These are phyloP conservation scores for Cladosporium phlei DNA, from an alignment of 2,329 filamentous ascomycete species.

Conservation along the genomic window DNA sequence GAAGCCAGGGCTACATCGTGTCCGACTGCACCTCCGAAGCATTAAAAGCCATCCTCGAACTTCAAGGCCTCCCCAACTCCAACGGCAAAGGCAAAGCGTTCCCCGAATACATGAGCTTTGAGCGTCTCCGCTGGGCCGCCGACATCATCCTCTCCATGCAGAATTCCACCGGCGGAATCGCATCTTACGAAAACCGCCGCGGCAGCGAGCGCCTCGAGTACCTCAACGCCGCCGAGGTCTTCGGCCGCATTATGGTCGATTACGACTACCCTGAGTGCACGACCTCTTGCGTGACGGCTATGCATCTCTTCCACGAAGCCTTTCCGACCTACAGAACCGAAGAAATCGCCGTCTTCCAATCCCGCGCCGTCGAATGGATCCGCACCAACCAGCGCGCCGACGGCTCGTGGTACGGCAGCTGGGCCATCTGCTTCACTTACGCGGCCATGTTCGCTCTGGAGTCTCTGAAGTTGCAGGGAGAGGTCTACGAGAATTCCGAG, in stretches of 20 bases:
- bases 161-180: slow-evolving; percentile 78
- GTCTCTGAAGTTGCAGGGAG: slow-evolving; percentile 73
- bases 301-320: slow-evolving; percentile 74
- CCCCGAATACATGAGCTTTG: slow-evolving; percentile 67
- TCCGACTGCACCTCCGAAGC: slow-evolving; percentile 93
- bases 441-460: slow-evolving; percentile 95
- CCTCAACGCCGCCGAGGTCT: slow-evolving; percentile 93
- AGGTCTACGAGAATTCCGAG: slow-evolving; percentile 70
- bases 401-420: slow-evolving; percentile 96
- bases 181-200: slow-evolving; percentile 81
- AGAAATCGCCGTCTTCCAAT: slow-evolving; percentile 71
- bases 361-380: slow-evolving; percentile 75
- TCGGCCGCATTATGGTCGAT: slow-evolving; percentile 95
- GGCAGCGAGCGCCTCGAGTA: slow-evolving; percentile 74
- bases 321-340: slow-evolving; percentile 73
- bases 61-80: slow-evolving; percentile 63
- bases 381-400: slow-evolving; percentile 70
- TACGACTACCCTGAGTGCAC: slow-evolving; percentile 99
- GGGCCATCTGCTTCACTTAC: slow-evolving; percentile 98
- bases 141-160: slow-evolving; percentile 91
- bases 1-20: slow-evolving; percentile 87
- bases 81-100: slow-evolving; percentile 48
- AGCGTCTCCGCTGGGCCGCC: slow-evolving; percentile 78
- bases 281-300: slow-evolving; percentile 83
- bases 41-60: slow-evolving; percentile 75